Base-by-base conservation (phyloP, 306 rosid genomes). In the Benincasa hispida region DNA sequence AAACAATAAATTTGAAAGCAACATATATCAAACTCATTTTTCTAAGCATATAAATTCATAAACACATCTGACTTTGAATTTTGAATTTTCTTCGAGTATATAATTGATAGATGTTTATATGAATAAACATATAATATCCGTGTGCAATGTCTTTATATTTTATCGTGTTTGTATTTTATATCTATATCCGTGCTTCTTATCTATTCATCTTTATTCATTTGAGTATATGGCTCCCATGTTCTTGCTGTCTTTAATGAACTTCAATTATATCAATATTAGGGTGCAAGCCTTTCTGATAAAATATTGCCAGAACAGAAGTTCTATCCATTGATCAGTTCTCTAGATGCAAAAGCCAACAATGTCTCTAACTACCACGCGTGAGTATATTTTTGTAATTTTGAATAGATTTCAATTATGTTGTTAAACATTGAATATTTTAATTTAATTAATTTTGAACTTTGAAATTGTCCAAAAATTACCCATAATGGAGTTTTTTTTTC, bases 261-360 rank as follows among this genome's bases (percentile, higher is more conserved):
- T 47, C 41, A 17, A 74, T 3, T 79, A 12, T 61, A 12, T 61
- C n/a, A 10, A 57, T 68, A 45, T 17, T 50, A 92, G 94, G 98
- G 96, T 42, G 57, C 63, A n/a, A 85, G 93, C 51, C 90, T 92
- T 84, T 85, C 93, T 0, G 5, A 80, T 3, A 4, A 8, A 50
- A 53, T 2, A 5, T 61, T 88, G 37, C 83, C 88, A 14, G 48
- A 81, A 41, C 5, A n/a, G 5, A 90, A 78, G 78, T 79, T 81
- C 60, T 87, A 82, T 73, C 91, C 92, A 0, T 72, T 90, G 78
- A 77, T 85, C 48, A 76, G 35, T 57, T 82, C 80, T 22, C 72
- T 10, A 11, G 67, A 84, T 63, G 93, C 87, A 7, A 77, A 68
- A 59, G 10, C 25, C 34, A 19, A 47, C 0, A 24, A 25, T 51